A percentile compares a stretch with the other conserved stretches of the same genome.
These are phyloP conservation scores for Floccularia luteovirens DNA, from an alignment of 768 basidiomycete genomes.

Conservation along the genomic window DNA sequence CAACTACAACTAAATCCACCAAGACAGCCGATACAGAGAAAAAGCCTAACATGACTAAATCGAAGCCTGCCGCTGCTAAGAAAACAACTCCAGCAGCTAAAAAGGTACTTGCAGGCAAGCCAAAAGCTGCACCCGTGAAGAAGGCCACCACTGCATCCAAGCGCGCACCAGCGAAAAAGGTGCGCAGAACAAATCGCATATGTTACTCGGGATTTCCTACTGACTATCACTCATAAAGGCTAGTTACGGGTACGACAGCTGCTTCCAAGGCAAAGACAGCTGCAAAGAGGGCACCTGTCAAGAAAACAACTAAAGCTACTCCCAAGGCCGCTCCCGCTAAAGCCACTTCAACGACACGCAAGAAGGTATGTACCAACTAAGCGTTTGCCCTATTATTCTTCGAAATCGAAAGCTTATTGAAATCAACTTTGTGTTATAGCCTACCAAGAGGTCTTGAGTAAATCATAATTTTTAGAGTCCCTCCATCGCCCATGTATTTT, in stretches of 20 bases:
- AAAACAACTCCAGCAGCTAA: constrained; percentile 4
- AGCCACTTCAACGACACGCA: constrained; percentile 18
- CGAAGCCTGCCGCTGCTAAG: constrained; percentile 8
- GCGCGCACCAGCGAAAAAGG: constrained; percentile 33
- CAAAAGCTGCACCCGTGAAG: constrained; percentile 14
- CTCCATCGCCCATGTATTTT: constrained; percentile 12
- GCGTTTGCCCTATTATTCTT: background rate
- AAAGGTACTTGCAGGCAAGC: constrained; percentile 1
- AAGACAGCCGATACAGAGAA: constrained; percentile 9
- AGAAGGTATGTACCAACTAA: constrained; percentile 19
- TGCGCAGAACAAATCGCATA: constrained; percentile 7
- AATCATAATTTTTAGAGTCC: background rate
- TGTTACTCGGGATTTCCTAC: background rate
- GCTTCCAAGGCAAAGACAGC: constrained; percentile 33
- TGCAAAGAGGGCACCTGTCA: constrained; percentile 27
- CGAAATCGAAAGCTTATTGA: constrained; percentile 1
- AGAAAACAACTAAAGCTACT: constrained; percentile 24
- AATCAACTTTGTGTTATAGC: constrained; percentile 9
- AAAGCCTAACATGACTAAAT: constrained; percentile 10
- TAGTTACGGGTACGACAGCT: constrained; percentile 32
- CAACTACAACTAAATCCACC: constrained; percentile 6
- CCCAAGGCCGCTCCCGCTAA: constrained; percentile 21
- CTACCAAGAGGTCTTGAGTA: constrained; percentile 18
- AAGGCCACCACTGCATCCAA: constrained; percentile 28
- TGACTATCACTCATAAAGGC: constrained; percentile 15